Conservation (phyloP, 768 basidiomycete species). For the Paxillus involutus region DNA sequence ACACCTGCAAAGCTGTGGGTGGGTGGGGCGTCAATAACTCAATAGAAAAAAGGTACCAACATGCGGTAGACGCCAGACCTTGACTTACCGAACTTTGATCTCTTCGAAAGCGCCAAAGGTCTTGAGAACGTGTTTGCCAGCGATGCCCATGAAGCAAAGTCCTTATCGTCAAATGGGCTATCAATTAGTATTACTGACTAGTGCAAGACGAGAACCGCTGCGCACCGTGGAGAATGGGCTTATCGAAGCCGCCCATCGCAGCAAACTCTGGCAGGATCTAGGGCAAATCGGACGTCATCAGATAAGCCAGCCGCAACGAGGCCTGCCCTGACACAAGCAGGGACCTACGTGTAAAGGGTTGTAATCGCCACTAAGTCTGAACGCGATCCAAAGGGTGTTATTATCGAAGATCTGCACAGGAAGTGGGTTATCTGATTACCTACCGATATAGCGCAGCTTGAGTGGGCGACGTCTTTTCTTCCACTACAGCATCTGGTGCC, state of each 20-base stretch:
- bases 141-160: constrained; percentile 89
- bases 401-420: neutral
- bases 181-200: neutral
- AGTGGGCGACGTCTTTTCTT: constrained; percentile 79
- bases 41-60: too few relatives aligned
- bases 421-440: constrained; percentile 13
- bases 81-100: constrained; percentile 87
- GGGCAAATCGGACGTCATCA: neutral
- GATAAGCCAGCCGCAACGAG: neutral
- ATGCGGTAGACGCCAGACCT: too few relatives aligned
- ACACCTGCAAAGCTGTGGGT: constrained; percentile 77
- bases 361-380: constrained; percentile 82
- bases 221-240: constrained; percentile 77
- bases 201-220: neutral
- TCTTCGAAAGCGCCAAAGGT: constrained; percentile 83
- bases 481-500: constrained; percentile 78
- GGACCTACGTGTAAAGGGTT: constrained; percentile 84
- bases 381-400: neutral
- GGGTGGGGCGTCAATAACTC: neutral
- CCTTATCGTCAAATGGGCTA: constrained; percentile 36
- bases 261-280: constrained; percentile 94
- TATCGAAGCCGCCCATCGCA: constrained; percentile 90
- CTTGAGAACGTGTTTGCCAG: constrained; percentile 90
- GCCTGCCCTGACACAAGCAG: neutral
- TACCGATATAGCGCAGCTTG: constrained; percentile 95